Conservation (phyloP, 208 protist species). For the Histomonas meleagridis region DNA sequence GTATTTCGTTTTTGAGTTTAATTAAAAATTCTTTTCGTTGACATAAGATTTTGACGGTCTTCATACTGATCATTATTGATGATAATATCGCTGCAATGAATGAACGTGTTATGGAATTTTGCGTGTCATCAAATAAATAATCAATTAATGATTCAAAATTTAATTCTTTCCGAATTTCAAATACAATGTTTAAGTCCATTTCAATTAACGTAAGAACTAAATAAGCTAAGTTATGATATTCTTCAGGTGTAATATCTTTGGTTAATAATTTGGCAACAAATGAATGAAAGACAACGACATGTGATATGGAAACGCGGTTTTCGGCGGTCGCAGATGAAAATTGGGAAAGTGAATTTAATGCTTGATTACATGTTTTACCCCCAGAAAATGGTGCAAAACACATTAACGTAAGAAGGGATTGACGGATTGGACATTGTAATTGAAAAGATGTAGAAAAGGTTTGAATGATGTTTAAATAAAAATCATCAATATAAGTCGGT, state of each 20-base stretch:
- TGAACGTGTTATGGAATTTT: not conserved
- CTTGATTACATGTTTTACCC: not conserved
- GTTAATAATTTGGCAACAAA: not conserved
- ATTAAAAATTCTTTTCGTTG: not conserved
- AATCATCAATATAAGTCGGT: not conserved
- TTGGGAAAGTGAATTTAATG: not conserved
- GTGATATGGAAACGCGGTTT: not conserved
- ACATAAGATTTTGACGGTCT: not conserved
- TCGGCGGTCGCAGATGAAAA: not conserved
- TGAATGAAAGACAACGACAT: not conserved
- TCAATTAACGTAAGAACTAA: not conserved
- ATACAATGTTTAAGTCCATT: not conserved
- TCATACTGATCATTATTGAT: not conserved
- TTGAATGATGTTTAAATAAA: not conserved
- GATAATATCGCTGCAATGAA: constrained; percentile 8
- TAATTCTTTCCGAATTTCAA: not conserved
- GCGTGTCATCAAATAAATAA: not conserved
- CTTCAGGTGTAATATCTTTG: not conserved
- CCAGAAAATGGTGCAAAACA: not conserved
- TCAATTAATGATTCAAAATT: not conserved
- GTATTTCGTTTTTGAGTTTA: not conserved
- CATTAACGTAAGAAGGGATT: not conserved
- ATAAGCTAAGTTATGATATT: not conserved
- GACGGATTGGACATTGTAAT: not conserved
- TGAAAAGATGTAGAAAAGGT: not conserved